phyloP scores from a whole-genome alignment of 2,329 filamentous ascomycete species.

The Fusarium camptoceras region DNA sequence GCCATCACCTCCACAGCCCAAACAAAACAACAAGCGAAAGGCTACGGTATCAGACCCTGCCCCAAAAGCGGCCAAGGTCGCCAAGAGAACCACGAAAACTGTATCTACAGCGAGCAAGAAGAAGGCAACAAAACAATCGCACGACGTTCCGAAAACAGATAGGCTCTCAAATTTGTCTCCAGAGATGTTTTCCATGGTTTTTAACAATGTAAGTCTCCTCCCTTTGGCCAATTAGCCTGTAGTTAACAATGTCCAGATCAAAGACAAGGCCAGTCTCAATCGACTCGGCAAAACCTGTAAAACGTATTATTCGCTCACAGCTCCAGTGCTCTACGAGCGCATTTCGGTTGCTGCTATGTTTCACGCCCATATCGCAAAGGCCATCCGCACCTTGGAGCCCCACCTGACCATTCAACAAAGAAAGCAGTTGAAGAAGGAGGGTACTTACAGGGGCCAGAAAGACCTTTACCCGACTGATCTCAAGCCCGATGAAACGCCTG shows the following conservation, averaged over 20 bases:
- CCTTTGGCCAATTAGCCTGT: background rate
- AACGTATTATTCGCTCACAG: conserved; percentile 11
- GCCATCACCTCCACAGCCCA: background rate
- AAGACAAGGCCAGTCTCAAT: background rate
- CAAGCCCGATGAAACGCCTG: conserved; percentile 2
- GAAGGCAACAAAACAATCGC: background rate
- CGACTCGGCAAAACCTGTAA: conserved; percentile 32
- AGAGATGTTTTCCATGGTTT: conserved; percentile 28
- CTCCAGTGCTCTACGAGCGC: conserved; percentile 25
- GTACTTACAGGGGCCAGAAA: conserved; percentile 29
- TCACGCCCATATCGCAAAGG: conserved; percentile 28
- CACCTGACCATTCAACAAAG: conserved; percentile 26
- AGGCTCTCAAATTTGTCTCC: conserved; percentile 13
- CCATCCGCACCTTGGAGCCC: conserved; percentile 34
- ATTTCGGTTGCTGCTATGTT: conserved; percentile 11
- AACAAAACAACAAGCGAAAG: background rate
- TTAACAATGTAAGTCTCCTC: conserved; percentile 6
- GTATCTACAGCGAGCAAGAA: background rate
- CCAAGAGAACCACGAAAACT: background rate
- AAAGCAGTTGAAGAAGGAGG: conserved; percentile 30
- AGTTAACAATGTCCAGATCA: background rate
- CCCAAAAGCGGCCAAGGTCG: background rate
- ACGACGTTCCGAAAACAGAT: background rate
- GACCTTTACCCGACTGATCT: conserved; percentile 6
- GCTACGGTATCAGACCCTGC: background rate